Evolutionary conservation across 306 rosid species (phyloP).

Genomic region (Leucaena leucocephala): DNA sequence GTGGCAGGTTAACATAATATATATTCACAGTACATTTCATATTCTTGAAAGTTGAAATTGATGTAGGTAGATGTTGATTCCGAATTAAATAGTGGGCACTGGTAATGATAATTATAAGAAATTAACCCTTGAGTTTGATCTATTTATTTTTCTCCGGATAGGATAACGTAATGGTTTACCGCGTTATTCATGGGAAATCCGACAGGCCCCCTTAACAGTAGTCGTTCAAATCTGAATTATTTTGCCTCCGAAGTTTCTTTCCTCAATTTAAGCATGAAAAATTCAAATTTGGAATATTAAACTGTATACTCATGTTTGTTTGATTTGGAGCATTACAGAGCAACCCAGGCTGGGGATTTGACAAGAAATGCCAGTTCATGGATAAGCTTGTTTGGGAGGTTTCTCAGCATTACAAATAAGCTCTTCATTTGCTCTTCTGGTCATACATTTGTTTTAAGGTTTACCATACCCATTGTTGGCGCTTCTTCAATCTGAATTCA

Average conservation of each 20-base stretch:
- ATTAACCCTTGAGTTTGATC: conserved; percentile 11
- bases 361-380: conserved; percentile 90
- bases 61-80: background rate
- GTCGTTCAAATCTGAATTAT: background rate
- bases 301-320: conserved; percentile 29
- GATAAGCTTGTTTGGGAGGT: conserved; percentile 71
- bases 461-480: conserved; percentile 1
- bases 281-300: background rate
- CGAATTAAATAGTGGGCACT: conserved; percentile 1
- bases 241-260: background rate
- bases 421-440: conserved; percentile 15
- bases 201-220: conserved; percentile 9
- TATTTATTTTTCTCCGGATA: conserved; percentile 8
- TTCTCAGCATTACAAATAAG: conserved; percentile 69
- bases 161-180: conserved; percentile 11
- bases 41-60: conserved; percentile 24
- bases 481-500: background rate
- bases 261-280: conserved; percentile 22
- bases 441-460: conserved; percentile 11
- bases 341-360: conserved; percentile 94
- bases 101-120: conserved; percentile 2
- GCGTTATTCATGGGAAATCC: background rate
- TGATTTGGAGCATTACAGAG: conserved; percentile 57
- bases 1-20: background rate
- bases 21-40: background rate